These are phyloP conservation scores for Cnidoscolus chayamansa DNA, from an alignment of 441 rosid species.

Conservation along the genomic window DNA sequence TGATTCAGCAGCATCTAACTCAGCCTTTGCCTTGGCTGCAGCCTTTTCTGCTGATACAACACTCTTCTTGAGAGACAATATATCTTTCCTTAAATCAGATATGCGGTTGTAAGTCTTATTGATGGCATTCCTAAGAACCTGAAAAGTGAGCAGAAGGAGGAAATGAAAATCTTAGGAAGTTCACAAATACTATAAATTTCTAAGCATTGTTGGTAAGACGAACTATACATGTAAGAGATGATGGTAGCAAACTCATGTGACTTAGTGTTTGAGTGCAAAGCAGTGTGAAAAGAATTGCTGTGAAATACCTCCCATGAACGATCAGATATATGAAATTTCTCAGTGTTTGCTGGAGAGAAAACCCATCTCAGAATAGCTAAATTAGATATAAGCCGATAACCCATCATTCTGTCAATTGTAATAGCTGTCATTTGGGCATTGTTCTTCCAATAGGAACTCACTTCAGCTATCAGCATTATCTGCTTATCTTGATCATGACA, in stretches of 20 bases:
- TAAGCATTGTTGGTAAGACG: neutral
- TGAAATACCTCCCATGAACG: slow-evolving; percentile 87
- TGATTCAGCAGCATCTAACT: slow-evolving; percentile 75
- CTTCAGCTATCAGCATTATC: slow-evolving; percentile 72
- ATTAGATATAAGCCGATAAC: slow-evolving; percentile 91
- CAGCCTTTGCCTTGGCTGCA: slow-evolving; percentile 66
- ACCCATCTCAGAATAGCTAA: slow-evolving; percentile 96
- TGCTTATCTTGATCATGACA: slow-evolving; percentile 87
- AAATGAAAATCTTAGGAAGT: slow-evolving; percentile 1
- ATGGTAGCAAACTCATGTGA: too few relatives aligned
- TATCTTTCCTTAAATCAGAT: slow-evolving; percentile 88
- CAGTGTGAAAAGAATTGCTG: slow-evolving; percentile 1
- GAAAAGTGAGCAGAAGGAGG: slow-evolving; percentile 24
- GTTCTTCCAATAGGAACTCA: slow-evolving; percentile 84
- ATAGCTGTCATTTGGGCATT: slow-evolving; percentile 85
- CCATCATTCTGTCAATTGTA: slow-evolving; percentile 98
- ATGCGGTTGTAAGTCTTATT: slow-evolving; percentile 90
- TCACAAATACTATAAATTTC: neutral
- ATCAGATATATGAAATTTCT: slow-evolving; percentile 84
- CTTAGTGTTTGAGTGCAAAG: neutral
- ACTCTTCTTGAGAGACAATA: slow-evolving; percentile 59
- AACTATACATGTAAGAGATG: neutral
- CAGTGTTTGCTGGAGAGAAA: slow-evolving; percentile 72
- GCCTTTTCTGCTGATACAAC: slow-evolving; percentile 69
- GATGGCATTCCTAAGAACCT: slow-evolving; percentile 92